Evolutionary conservation across 1,284 basidiomycete species (phyloP).

Genomic region (Heterobasidion irregulare): DNA sequence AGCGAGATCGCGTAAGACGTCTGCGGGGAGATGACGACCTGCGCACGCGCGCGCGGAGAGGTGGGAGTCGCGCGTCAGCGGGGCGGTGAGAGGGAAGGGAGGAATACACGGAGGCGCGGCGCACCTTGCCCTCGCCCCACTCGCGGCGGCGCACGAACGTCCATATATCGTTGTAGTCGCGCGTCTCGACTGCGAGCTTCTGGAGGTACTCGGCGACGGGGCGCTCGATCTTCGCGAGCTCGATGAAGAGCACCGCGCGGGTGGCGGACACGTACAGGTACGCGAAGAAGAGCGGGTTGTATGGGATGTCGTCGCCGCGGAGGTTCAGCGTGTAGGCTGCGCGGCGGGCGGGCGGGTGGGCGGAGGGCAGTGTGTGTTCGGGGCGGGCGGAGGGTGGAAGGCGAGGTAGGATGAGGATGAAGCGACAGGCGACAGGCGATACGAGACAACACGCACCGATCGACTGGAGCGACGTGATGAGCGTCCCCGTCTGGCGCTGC

Average conservation of each 20-base stretch:
- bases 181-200: constrained; percentile 47
- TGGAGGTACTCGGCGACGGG: constrained; percentile 53
- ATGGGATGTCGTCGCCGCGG: constrained; percentile 83
- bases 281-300: constrained; percentile 82
- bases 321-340: constrained; percentile 76
- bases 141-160: constrained; percentile 64
- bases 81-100: background rate
- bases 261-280: constrained; percentile 71
- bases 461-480: constrained; percentile 52
- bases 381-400: too few species aligned
- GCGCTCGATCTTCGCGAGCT: constrained; percentile 47
- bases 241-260: constrained; percentile 60
- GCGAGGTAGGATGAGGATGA: too few species aligned
- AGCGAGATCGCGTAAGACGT: constrained; percentile 75
- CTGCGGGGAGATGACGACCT: constrained; percentile 61
- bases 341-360: too few species aligned
- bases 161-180: constrained; percentile 78
- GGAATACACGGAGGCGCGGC: constrained; percentile 7
- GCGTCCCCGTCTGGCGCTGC: constrained; percentile 57
- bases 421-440: too few species aligned
- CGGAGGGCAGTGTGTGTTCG: constrained; percentile 14
- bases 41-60: background rate
- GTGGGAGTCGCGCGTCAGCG: constrained; percentile 2
- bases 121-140: constrained; percentile 69
- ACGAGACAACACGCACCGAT: constrained; percentile 45